A percentile compares a stretch with the other conserved stretches of the same genome.
Evolutionary conservation across 108 stramenopile genomes (phyloP).

Genomic region (Nannochloropsis gaditana): DNA sequence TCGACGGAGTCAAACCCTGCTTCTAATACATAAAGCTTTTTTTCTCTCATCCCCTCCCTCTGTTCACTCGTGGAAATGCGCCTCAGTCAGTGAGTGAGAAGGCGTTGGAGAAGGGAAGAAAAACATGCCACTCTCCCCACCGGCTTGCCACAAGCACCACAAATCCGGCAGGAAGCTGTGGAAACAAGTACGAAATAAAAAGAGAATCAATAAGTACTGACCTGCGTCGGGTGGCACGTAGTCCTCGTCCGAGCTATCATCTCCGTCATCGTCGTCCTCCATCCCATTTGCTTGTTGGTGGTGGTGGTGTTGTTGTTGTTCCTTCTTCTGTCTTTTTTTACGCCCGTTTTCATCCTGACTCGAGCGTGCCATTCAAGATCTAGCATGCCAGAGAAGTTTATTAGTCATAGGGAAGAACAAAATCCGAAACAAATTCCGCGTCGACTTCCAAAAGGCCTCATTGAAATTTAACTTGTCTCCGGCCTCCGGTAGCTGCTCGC

Average conservation of each 20-base stretch:
- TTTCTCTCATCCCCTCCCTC: too few species aligned
- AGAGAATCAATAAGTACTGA: background rate
- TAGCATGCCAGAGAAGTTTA: too few species aligned
- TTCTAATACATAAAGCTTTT: too few species aligned
- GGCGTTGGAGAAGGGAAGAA: background rate
- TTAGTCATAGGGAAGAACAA: too few species aligned
- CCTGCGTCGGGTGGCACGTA: constrained; percentile 9
- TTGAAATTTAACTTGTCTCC: too few species aligned
- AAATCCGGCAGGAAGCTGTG: background rate
- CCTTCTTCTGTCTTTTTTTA: background rate
- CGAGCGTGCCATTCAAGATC: background rate
- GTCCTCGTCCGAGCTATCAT: constrained; percentile 19
- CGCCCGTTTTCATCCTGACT: background rate
- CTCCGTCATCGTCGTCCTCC: constrained; percentile 6
- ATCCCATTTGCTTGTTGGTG: background rate
- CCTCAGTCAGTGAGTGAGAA: background rate
- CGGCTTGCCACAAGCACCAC: background rate
- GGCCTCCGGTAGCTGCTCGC: too few species aligned
- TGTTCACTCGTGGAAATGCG: too few species aligned
- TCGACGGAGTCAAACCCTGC: too few species aligned
- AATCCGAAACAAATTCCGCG: too few species aligned
- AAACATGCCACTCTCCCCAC: background rate
- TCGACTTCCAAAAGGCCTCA: too few species aligned
- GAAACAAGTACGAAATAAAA: background rate
- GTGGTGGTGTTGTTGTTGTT: background rate